Conservation (phyloP, 176 grass and related monocot genomes). For the Oryza longistaminata region DNA sequence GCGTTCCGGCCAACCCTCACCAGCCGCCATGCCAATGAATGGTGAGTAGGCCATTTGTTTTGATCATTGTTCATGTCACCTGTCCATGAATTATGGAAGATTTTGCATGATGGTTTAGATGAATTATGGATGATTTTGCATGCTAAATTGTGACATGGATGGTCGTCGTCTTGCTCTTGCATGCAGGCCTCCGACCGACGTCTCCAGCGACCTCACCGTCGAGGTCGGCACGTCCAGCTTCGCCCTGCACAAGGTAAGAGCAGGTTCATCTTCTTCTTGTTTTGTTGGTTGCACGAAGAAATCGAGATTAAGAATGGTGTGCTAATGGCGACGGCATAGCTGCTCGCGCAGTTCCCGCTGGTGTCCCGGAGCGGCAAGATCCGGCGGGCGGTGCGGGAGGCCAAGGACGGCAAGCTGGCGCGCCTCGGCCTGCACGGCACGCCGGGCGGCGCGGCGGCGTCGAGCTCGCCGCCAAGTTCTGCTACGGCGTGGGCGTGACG, state of each 20-base stretch:
- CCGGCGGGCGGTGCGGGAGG: constrained; percentile 64
- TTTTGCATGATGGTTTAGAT: neutral
- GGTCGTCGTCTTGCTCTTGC: neutral
- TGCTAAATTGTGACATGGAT: neutral
- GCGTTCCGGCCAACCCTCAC: constrained; percentile 68
- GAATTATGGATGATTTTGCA: neutral
- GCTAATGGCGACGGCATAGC: constrained; percentile 57
- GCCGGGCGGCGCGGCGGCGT: constrained; percentile 66
- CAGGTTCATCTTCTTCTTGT: neutral
- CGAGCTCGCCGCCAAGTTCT: constrained; percentile 88
- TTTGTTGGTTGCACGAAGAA: neutral
- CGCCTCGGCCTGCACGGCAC: constrained; percentile 64
- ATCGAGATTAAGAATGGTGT: neutral
- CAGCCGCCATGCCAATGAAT: constrained; percentile 75
- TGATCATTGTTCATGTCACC: neutral
- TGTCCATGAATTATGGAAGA: neutral
- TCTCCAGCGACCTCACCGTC: constrained; percentile 91
- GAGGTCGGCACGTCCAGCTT: constrained; percentile 89
- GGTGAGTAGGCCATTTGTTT: constrained; percentile 35
- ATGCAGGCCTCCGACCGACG: constrained; percentile 93
- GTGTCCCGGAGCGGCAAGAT: constrained; percentile 92
- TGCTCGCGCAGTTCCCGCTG: constrained; percentile 86
- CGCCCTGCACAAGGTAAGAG: constrained; percentile 94
- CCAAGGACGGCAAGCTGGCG: constrained; percentile 70
- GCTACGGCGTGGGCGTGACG: constrained; percentile 78